These are phyloP conservation scores for Golovinomyces cichoracearum DNA, from an alignment of 2,329 filamentous ascomycete species.

Conservation along the genomic window DNA sequence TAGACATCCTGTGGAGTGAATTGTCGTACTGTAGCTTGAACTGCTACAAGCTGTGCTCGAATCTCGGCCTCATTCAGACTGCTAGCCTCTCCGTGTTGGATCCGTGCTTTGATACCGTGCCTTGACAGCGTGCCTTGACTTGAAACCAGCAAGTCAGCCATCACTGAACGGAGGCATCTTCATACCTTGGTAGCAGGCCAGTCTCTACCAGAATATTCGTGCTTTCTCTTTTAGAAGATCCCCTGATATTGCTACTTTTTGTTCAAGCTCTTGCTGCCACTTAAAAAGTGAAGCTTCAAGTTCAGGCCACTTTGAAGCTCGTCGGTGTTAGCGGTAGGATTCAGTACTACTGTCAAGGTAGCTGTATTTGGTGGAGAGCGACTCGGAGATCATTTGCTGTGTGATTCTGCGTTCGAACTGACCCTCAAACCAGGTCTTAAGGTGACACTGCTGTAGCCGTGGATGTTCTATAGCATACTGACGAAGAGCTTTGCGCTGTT, in stretches of 20 bases:
- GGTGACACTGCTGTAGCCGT: not conserved
- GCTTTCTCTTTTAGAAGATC: not conserved
- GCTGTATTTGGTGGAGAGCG: not conserved
- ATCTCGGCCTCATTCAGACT: not conserved
- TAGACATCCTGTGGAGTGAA: not conserved
- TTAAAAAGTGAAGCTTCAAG: not conserved
- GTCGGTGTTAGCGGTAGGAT: not conserved
- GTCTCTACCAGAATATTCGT: not conserved
- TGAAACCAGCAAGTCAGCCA: not conserved
- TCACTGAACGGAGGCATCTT: not conserved
- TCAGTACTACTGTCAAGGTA: not conserved
- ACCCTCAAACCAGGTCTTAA: not conserved
- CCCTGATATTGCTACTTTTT: not conserved
- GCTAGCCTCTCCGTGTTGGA: not conserved
- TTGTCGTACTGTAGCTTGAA: not conserved
- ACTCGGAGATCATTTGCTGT: not conserved
- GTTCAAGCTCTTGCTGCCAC: not conserved
- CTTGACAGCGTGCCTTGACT: not conserved
- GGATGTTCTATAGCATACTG: not conserved
- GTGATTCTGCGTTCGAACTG: not conserved
- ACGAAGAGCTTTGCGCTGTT: not conserved
- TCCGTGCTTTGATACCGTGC: not conserved
- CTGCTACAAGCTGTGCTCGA: not conserved
- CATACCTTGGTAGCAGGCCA: not conserved
- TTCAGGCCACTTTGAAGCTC: not conserved